phyloP scores from a whole-genome alignment of 345 rosid species.

The Aethionema arabicum region DNA sequence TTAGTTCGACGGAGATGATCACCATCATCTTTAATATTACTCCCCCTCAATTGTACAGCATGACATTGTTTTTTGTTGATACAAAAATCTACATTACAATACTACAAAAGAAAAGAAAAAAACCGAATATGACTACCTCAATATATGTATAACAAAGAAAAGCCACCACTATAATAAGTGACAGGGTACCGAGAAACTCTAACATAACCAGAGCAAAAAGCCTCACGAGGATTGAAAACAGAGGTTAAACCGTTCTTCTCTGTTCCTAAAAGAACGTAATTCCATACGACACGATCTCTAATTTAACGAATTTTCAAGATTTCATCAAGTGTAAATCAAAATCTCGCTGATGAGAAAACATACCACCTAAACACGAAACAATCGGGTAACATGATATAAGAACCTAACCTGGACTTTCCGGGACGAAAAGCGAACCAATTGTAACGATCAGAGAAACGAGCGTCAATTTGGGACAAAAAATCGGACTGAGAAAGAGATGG shows the following conservation, averaged over 20 bases:
- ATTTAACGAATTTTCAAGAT: too few species aligned
- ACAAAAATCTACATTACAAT: too few species aligned
- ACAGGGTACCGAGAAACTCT: slow-evolving; percentile 7
- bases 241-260: not conserved
- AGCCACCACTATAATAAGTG: not conserved
- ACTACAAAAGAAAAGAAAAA: too few species aligned
- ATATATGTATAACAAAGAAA: too few species aligned
- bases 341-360: too few species aligned
- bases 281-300: too few species aligned
- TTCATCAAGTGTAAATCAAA: too few species aligned
- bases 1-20: too few species aligned
- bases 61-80: too few species aligned
- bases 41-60: too few species aligned
- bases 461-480: slow-evolving; percentile 55
- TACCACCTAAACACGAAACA: not conserved
- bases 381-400: slow-evolving; percentile 7
- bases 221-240: not conserved
- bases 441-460: slow-evolving; percentile 57
- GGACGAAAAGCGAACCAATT: slow-evolving; percentile 54
- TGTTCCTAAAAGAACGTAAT: slow-evolving; percentile 19
- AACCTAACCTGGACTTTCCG: slow-evolving; percentile 52
- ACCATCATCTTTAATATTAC: too few species aligned
- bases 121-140: too few species aligned
- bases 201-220: not conserved
- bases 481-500: slow-evolving; percentile 62